phyloP scores from a whole-genome alignment of 2,329 filamentous ascomycete genomes.

The Microdochium nivale region DNA sequence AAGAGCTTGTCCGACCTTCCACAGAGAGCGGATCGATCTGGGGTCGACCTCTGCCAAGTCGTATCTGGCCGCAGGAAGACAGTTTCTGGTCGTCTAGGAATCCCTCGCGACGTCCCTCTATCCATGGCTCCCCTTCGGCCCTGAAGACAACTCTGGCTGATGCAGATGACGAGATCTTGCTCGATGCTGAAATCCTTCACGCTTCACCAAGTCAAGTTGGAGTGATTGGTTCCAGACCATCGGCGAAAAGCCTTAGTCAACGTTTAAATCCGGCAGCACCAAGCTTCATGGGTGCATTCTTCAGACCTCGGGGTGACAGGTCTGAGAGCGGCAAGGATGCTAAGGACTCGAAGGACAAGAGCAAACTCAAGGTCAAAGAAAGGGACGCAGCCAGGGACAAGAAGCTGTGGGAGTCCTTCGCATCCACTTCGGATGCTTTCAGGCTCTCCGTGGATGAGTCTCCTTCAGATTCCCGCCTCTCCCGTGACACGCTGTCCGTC shows the following conservation, averaged over 20 bases:
- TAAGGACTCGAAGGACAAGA: constrained; percentile 21
- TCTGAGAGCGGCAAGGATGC: constrained; percentile 19
- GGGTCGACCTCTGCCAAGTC: constrained; percentile 48
- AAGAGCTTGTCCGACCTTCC: constrained; percentile 66
- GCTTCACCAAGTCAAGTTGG: constrained; percentile 51
- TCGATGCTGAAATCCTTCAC: constrained; percentile 45
- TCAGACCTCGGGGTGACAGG: constrained; percentile 27
- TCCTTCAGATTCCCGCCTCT: constrained; percentile 43
- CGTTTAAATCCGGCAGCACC: constrained; percentile 82
- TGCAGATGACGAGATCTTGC: constrained; percentile 56
- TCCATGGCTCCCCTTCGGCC: constrained; percentile 64
- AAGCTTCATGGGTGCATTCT: constrained; percentile 71
- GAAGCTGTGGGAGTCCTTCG: constrained; percentile 27
- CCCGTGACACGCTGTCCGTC: constrained; percentile 47
- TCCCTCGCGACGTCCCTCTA: constrained; percentile 71
- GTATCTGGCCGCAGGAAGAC: constrained; percentile 58
- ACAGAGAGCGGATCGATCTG: constrained; percentile 72
- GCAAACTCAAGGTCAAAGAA: constrained; percentile 29
- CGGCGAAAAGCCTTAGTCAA: constrained; percentile 41
- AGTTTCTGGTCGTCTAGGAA: constrained; percentile 49
- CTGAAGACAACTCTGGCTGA: constrained; percentile 53
- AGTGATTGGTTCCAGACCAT: constrained; percentile 72
- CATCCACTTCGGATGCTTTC: constrained; percentile 28
- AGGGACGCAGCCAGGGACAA: constrained; percentile 29
- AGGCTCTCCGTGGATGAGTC: constrained; percentile 35